Conservation (phyloP, 768 basidiomycete species). For the Agaricus bisporus region DNA sequence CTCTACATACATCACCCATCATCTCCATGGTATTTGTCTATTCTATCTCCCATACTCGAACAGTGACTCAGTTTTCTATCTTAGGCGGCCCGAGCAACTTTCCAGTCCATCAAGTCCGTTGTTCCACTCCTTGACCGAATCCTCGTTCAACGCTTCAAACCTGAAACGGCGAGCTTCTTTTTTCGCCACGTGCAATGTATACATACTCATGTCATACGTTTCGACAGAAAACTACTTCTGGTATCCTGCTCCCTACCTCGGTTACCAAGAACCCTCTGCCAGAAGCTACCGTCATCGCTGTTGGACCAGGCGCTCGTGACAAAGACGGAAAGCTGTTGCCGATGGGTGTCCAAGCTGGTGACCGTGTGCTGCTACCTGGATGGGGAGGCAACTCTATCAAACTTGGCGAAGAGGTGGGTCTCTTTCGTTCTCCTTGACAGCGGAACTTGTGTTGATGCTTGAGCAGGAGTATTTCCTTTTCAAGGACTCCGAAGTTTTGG, state of each 20-base stretch:
- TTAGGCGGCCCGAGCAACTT: conserved; percentile 83
- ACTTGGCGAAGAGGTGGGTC: conserved; percentile 88
- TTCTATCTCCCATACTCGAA: not conserved
- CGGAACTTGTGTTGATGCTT: conserved; percentile 4
- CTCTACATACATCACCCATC: not conserved
- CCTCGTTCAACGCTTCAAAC: conserved; percentile 95
- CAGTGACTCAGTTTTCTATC: not conserved
- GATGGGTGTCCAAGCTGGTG: conserved; percentile 77
- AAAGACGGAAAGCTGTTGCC: conserved; percentile 77
- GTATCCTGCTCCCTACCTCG: conserved; percentile 93
- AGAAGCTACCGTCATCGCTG: conserved; percentile 94
- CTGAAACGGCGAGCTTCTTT: conserved; percentile 69
- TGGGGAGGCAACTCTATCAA: conserved; percentile 98
- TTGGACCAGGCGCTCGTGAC: conserved; percentile 90
- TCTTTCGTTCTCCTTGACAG: not conserved
- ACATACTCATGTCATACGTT: not conserved
- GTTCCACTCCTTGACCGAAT: conserved; percentile 94
- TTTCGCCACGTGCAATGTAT: not conserved
- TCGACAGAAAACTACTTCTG: conserved; percentile 88
- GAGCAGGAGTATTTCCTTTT: conserved; percentile 89
- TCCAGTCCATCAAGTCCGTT: conserved; percentile 91
- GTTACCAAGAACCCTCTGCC: conserved; percentile 80
- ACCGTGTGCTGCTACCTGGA: conserved; percentile 88
- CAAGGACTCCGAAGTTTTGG: conserved; percentile 92
- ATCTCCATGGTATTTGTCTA: not conserved